Base-by-base conservation (phyloP, 176 grass and related monocot species). In the Juncus inflexus region DNA sequence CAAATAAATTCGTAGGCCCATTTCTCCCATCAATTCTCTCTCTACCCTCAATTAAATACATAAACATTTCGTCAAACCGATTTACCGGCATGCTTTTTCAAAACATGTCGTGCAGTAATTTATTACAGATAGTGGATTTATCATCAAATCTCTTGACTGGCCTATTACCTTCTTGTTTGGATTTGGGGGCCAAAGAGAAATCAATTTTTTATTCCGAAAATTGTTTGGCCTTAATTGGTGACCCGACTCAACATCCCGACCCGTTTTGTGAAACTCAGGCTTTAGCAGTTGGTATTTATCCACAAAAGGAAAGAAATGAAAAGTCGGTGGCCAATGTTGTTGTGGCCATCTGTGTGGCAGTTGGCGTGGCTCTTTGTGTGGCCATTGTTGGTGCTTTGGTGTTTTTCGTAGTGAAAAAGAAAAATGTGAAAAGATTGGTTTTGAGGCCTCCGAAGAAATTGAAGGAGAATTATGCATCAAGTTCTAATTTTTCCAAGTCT, bases 241-340 rank as follows among this genome's bases (percentile, higher is more conserved):
- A 72, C 5, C 75, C 63, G 3, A 83, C 63, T 1, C 94, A 99
- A 63, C 78, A 86, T 55, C 86, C 83, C 3, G 78, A 78, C 13
- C 74, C 80, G 35, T 86, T 89, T 79, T 99, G 94, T 47, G 87
- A 91, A 78, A 99, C 82, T 56, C 82, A 99, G 11, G 94, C 94
- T 3, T 45, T 99, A 77, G 94, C 94, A 40, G 94, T 86, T 40
- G 94, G 94, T 42, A 89, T 99, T 65, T 38, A 75, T 37, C 71
- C 82, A 4, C 63, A 73, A 54, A 79, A 91, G 12, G 50, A 66
- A 40, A 61, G 4, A 58, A 15, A 37, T 13, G 86, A 65, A 68
- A 79, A 37, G 58, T 39, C 53, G 19, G 57, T 12, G 14, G 7
- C 15, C 9, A 85, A 82, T 0, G 57, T 65, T 0, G 64, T 67